Evolutionary conservation across 139 green algal species (phyloP), one percentile per base, ranked within the genome.

Genomic region (Tetraselmis striata): DNA sequence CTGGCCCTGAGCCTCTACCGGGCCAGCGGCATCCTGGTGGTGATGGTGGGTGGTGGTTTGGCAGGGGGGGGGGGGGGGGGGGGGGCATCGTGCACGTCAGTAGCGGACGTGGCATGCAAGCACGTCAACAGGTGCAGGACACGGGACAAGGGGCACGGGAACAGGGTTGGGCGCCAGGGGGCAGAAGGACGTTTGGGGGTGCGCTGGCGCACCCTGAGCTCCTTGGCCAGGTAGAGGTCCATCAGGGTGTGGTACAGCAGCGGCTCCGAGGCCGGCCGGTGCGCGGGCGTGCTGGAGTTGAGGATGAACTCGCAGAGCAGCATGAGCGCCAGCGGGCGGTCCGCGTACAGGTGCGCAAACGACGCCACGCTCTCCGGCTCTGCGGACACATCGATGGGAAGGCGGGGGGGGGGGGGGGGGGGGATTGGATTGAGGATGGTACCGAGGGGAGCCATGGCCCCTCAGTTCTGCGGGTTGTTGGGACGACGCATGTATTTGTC

Each of bases 161-260:
- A n/a, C n/a, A n/a, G n/a, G n/a, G n/a, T n/a, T n/a, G n/a, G n/a
- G n/a, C n/a, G n/a, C n/a, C n/a, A n/a, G n/a, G n/a, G n/a, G n/a
- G n/a, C n/a, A n/a, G n/a, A n/a, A n/a, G n/a, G n/a, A n/a, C n/a
- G n/a, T n/a, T n/a, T n/a, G n/a, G n/a, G n/a, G n/a, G n/a, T n/a
- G n/a, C n/a, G n/a, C n/a, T n/a, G n/a, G 18, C 45, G 18, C 45
- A 58, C 80, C 75, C 18, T 67, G 30, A 90, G 77, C 2, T 83
- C 30, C 1, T 87, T 84, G 2, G 90, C 84, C 30, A 97, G 90
- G 85, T 98, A 97, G 30, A 97, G 87, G 90, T 98, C 90, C 84
- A 97, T 88, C 78, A 97, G 86, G 1, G 92, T 96, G 82, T 95
- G 94, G 85, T 95, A 96, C 83, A 97, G 87, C 80, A 90, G 77